These are phyloP conservation scores for Aquilaria yunnanensis DNA, from an alignment of 345 rosid species.

Conservation along the genomic window DNA sequence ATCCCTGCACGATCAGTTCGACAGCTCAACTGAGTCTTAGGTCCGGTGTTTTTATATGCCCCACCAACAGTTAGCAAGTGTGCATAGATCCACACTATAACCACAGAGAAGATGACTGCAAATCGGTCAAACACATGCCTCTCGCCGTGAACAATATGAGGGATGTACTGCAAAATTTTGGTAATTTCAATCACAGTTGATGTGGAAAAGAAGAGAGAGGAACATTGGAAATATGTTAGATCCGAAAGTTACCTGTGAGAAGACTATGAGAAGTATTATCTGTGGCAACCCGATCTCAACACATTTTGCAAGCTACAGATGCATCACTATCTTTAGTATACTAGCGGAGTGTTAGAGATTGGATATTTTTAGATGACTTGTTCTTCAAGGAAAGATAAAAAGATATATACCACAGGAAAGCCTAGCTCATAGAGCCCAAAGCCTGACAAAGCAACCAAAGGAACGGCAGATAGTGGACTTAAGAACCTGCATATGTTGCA, in stretches of 20 bases:
- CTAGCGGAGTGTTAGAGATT: neutral
- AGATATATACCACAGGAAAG: slow-evolving; percentile 69
- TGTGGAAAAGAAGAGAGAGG: neutral
- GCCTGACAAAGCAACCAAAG: slow-evolving; percentile 84
- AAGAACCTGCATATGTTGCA: slow-evolving; percentile 42
- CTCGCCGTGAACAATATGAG: slow-evolving; percentile 56
- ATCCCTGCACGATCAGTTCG: slow-evolving; percentile 89
- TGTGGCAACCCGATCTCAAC: slow-evolving; percentile 94
- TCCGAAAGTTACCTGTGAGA: slow-evolving; percentile 62
- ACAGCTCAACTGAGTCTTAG: slow-evolving; percentile 68
- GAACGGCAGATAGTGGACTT: slow-evolving; percentile 90
- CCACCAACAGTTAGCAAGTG: slow-evolving; percentile 92
- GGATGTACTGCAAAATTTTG: slow-evolving; percentile 59
- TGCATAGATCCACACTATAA: slow-evolving; percentile 88
- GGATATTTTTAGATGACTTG: neutral
- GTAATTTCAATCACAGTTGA: neutral
- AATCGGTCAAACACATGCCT: slow-evolving; percentile 67
- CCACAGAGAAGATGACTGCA: slow-evolving; percentile 84
- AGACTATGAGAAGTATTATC: slow-evolving; percentile 62
- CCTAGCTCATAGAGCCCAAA: slow-evolving; percentile 94
- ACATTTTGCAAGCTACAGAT: slow-evolving; percentile 72
- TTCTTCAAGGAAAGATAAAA: slow-evolving; percentile 2
- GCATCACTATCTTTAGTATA: slow-evolving; percentile 11
- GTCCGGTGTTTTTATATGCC: slow-evolving; percentile 66
- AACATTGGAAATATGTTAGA: neutral